Evolutionary conservation across 2,329 filamentous ascomycete genomes (phyloP).

Genomic region (Exophiala sp.): DNA sequence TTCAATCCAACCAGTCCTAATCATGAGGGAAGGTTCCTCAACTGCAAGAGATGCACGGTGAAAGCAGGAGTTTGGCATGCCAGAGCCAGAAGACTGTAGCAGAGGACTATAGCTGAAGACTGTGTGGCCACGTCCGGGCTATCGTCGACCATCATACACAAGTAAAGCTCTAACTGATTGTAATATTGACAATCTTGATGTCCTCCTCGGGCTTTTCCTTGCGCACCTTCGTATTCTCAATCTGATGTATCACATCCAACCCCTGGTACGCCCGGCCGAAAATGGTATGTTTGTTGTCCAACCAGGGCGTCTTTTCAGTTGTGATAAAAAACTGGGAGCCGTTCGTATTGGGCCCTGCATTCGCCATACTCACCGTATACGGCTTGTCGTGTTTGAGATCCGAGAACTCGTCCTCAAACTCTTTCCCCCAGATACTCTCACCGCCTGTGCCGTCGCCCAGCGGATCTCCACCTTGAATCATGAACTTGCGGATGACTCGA

Average conservation of each 20-base stretch:
- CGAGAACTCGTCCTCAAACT: constrained; percentile 91
- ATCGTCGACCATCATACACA: neutral
- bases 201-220: constrained; percentile 95
- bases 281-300: constrained; percentile 93
- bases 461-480: constrained; percentile 88
- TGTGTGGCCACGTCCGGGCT: neutral
- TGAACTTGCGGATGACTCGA: constrained; percentile 93
- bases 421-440: constrained; percentile 85
- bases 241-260: constrained; percentile 89
- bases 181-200: constrained; percentile 91
- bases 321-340: constrained; percentile 92
- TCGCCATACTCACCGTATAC: constrained; percentile 96
- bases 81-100: neutral
- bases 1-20: neutral
- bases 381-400: constrained; percentile 88
- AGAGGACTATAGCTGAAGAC: no score
- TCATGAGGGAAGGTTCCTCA: neutral
- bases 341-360: constrained; percentile 91
- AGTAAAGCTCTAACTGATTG: constrained; percentile 27
- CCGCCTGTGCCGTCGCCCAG: constrained; percentile 84
- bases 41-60: no score
- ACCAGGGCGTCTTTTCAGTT: constrained; percentile 93
- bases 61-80: no score
- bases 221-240: constrained; percentile 81
- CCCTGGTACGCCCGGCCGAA: constrained; percentile 88